Evolutionary conservation across 352 stramenopile genomes (phyloP).

Genomic region (Pythium graminicola): DNA sequence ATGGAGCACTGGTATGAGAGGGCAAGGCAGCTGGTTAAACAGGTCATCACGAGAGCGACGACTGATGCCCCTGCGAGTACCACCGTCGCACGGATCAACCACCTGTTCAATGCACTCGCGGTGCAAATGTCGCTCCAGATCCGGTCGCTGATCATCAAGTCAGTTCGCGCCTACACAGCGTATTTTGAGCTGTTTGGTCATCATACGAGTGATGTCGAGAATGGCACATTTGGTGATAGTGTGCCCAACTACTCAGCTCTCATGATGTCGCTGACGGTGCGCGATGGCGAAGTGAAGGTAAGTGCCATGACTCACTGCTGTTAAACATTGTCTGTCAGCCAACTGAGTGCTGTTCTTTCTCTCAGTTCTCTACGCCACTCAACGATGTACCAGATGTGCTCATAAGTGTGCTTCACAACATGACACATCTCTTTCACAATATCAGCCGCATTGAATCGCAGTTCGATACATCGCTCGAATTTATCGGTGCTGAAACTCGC

Average conservation of each 20-base stretch:
- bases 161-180: conserved; percentile 47
- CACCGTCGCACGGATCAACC: conserved; percentile 25
- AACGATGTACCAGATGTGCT: conserved; percentile 49
- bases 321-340: too few species aligned
- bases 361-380: conserved; percentile 41
- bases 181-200: conserved; percentile 62
- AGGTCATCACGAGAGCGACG: conserved; percentile 1
- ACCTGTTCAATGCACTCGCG: conserved; percentile 55
- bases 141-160: conserved; percentile 54
- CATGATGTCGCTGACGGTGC: conserved; percentile 20
- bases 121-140: conserved; percentile 74
- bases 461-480: conserved; percentile 33
- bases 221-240: not conserved
- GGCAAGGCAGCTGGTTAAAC: conserved; percentile 43
- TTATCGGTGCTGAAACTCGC: not conserved
- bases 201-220: not conserved
- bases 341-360: not conserved
- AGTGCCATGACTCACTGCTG: not conserved
- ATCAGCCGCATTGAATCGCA: conserved; percentile 57
- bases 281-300: conserved; percentile 24
- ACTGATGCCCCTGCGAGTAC: conserved; percentile 19
- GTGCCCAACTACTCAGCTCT: conserved; percentile 11
- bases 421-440: conserved; percentile 61
- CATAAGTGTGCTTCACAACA: conserved; percentile 62
- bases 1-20: conserved; percentile 61